Base-by-base conservation (phyloP, 768 basidiomycete genomes). In the Coprinopsis sp. region DNA sequence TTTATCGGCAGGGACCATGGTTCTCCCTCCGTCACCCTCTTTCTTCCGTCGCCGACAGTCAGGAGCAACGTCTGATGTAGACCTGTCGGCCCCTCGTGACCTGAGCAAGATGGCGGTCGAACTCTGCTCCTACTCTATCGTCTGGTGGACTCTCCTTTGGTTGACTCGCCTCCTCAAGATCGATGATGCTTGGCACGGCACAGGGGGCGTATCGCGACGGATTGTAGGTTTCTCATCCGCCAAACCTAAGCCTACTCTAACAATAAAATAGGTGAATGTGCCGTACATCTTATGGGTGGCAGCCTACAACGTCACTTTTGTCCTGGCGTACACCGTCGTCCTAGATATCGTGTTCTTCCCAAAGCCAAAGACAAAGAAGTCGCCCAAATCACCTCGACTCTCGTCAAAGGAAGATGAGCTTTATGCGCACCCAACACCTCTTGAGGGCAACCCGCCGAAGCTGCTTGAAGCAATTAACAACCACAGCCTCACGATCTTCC, bases 201-300 rank as follows among this genome's bases (percentile, higher is more conserved):
- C 44, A 2, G 67, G 65, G 28, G 71, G 68, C 6, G 66, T 74
- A 14, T 78, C 76, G 16, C 61, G 77, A 40, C 60, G 71, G 54
- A 73, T 76, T 67, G 76, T 76, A 42, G 19, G 67, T 58, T 12
- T 11, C 38, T 36, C 7, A 24, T 36, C 19, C 38, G 21, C 19
- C 19, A 28, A 27, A 6, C 19, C 31, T 46, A 4, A 23, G 37
- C 30, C 2, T 24, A 30, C 11, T 28, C 14, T 23, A 19, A 21
- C 10, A 10, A 19, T 14, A 44, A 33, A 33, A n/a, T 54, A 94
- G 93, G 89, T 84, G 36, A 97, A 98, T 58, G 55, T 91, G 24
- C 76, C 87, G 3, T 98, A 99, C 64, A 81, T 93, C 28, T 64
- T 92, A 14, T 97, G 94, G 92, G 77, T 87, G 6, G 77, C 80